These are phyloP conservation scores for Gardenia jasminoides DNA, from an alignment of 257 asterid genomes.

Conservation along the genomic window DNA sequence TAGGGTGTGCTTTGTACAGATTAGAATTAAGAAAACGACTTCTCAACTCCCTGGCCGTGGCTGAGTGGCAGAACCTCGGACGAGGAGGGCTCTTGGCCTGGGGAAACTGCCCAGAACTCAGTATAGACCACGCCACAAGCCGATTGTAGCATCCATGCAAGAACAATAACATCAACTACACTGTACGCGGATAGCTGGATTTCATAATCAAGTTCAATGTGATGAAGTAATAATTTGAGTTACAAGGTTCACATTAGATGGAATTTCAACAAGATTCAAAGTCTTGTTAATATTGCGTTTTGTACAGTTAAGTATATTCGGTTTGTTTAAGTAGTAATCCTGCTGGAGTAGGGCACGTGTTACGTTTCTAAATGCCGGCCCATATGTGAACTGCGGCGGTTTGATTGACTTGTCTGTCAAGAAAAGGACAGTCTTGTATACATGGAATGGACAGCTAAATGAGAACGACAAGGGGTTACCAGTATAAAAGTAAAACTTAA, in stretches of 20 bases:
- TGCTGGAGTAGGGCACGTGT: too few relatives aligned
- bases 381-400: too few relatives aligned
- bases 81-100: constrained; percentile 6
- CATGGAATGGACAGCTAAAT: not conserved
- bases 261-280: not conserved
- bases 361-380: too few relatives aligned
- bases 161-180: not conserved
- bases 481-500: too few relatives aligned
- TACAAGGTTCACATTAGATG: not conserved
- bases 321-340: too few relatives aligned
- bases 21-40: constrained; percentile 12
- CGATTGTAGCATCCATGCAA: not conserved
- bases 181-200: not conserved
- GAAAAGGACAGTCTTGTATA: constrained; percentile 3
- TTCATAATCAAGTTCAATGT: not conserved
- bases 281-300: not conserved
- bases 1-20: constrained; percentile 6
- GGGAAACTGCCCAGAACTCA: constrained; percentile 10
- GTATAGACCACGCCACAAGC: not conserved
- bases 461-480: not conserved
- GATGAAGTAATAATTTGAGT: not conserved
- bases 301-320: not conserved
- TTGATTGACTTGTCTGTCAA: constrained; percentile 1
- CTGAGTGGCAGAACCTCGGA: too few relatives aligned
- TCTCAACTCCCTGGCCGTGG: constrained; percentile 12